A percentile compares a stretch with the other conserved stretches of the same genome.
Evolutionary conservation across 2,329 filamentous ascomycete genomes (phyloP).

Genomic region (Colletotrichum chlorophyti): DNA sequence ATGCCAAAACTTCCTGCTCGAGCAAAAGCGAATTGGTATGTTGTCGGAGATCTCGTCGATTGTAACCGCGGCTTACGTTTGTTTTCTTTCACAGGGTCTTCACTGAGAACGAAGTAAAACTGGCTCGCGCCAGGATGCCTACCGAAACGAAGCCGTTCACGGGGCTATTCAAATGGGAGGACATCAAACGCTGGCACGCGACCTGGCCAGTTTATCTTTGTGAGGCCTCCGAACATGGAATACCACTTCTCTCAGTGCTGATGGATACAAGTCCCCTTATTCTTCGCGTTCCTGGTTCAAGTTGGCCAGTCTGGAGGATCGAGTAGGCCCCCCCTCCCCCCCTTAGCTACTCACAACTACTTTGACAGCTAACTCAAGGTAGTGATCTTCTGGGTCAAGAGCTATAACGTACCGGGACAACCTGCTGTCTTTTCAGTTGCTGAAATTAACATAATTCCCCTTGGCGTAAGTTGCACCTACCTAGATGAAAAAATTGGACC

Average conservation of each 20-base stretch:
- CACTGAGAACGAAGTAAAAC: conserved; percentile 31
- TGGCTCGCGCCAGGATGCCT: conserved; percentile 34
- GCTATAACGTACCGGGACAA: conserved; percentile 33
- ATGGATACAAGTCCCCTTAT: conserved; percentile 30
- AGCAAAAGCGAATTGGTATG: conserved; percentile 35
- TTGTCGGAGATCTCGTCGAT: neutral
- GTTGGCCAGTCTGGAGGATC: conserved; percentile 33
- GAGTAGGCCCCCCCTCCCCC: conserved; percentile 24
- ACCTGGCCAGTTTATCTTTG: conserved; percentile 38
- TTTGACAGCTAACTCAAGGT: neutral
- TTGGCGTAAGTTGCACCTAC: conserved; percentile 30
- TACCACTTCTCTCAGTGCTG: neutral
- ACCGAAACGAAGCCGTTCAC: conserved; percentile 33
- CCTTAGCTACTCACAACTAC: neutral
- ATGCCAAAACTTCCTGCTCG: conserved; percentile 36
- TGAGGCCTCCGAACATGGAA: too few species aligned
- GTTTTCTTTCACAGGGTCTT: conserved; percentile 31
- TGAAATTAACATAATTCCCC: conserved; percentile 36
- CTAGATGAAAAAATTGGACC: neutral
- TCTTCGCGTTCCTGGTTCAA: conserved; percentile 33
- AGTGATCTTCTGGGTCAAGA: conserved; percentile 39
- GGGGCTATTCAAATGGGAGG: conserved; percentile 38
- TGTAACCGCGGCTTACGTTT: neutral
- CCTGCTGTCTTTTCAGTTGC: conserved; percentile 32
- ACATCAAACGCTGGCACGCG: conserved; percentile 37